Evolutionary conservation across 805 yeast genomes (phyloP), one percentile per base, ranked within the genome.

Genomic region (Pichia rugopelliculosa): DNA sequence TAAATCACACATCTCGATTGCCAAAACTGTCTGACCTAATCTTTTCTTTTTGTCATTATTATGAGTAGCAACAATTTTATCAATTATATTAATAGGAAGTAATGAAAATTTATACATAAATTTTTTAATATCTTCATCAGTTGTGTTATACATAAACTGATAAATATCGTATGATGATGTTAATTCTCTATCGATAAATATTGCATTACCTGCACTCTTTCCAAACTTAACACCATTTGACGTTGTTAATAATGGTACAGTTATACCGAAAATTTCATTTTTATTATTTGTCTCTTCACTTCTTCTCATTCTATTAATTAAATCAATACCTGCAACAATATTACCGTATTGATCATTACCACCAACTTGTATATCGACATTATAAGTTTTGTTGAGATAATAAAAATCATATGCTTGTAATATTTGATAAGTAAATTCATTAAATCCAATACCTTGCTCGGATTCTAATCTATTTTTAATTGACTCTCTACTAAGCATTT

Each of bases 311-410:
- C 96, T 70, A 1, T 83, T 72, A 36, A 90, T 88, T 49, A 93
- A 72, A 58, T 93, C 99, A 36, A 87, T 77, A 0, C 99, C 99
- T 0, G 98, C 97, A 2, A 95, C 87, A 50, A 93, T 93, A 59
- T 93, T 93, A 1, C 99, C 99, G 89, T 96, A 93, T 66, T 93
- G 99, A 62, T 93, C 99, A 60, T 86, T 89, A 6, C 99, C 99
- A 22, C 99, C 99, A 33, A 86, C 81, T 68, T 93, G 98, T 13
- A 89, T 66, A 39, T 73, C 71, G 39, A 90, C 90, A 4, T 70
- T 65, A 34, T 77, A 66, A 15, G 75, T 62, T 36, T 73, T 74
- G 68, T 79, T 80, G 49, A 93, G 67, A 60, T 90, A 88, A 74
- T 84, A 88, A 60, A 88, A 93, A 61, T 93, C 99, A 62, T 79